Conservation (phyloP, 176 grass and related monocot species). For the Thalia dealbata region DNA sequence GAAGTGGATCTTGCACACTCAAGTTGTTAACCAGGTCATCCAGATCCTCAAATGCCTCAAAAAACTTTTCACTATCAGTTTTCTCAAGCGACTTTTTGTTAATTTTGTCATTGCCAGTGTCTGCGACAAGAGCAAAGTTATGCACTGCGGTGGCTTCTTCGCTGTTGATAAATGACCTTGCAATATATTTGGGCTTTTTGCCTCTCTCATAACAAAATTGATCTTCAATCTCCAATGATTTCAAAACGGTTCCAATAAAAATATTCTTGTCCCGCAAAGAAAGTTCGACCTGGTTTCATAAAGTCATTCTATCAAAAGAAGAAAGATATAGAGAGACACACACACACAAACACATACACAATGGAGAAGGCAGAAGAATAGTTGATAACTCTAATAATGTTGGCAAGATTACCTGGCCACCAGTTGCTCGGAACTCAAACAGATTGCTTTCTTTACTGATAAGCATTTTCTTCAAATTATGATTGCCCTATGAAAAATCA, state of each 20-base stretch:
- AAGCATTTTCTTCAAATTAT: constrained; percentile 65
- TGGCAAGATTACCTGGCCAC: constrained; percentile 56
- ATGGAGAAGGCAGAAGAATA: constrained; percentile 9
- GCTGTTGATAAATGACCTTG: constrained; percentile 79
- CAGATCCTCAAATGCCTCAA: constrained; percentile 88
- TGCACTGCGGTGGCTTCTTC: constrained; percentile 25
- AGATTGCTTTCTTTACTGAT: constrained; percentile 66
- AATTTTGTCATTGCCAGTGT: constrained; percentile 30
- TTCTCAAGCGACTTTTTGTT: constrained; percentile 42
- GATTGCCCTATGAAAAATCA: constrained; percentile 42
- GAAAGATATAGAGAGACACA: neutral
- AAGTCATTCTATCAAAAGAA: neutral
- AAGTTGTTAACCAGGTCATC: constrained; percentile 57
- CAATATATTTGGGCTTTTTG: constrained; percentile 54
- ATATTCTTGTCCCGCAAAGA: constrained; percentile 70
- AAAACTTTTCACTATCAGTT: constrained; percentile 72
- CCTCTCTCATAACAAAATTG: constrained; percentile 49
- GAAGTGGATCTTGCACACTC: constrained; percentile 38
- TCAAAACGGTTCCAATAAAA: constrained; percentile 79
- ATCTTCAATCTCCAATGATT: constrained; percentile 94
- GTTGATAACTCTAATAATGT: neutral
- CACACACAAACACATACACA: too few relatives aligned
- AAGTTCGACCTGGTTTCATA: constrained; percentile 67
- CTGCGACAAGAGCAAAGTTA: constrained; percentile 7
- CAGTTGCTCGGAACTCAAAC: constrained; percentile 90